Conservation (phyloP, 2,329 filamentous ascomycete genomes). For the Penicillium sp. region DNA sequence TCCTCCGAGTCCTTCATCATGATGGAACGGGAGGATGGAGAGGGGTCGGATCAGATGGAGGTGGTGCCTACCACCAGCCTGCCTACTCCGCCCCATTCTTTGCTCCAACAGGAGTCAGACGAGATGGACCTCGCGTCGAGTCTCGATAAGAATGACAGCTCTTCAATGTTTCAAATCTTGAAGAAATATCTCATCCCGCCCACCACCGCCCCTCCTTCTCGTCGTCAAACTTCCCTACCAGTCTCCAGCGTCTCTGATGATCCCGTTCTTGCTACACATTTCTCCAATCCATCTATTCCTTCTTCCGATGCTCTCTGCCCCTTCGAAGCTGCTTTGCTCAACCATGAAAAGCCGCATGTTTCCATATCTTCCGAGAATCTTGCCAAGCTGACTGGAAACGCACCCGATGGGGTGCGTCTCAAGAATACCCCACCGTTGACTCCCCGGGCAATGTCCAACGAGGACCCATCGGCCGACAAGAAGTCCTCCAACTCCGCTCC, state of each 20-base stretch:
- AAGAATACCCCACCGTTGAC: slow-evolving; percentile 95
- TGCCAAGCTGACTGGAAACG: slow-evolving; percentile 79
- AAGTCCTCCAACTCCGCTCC: slow-evolving; percentile 27
- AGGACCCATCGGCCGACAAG: slow-evolving; percentile 46
- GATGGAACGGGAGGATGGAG: slow-evolving; percentile 42
- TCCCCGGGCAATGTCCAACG: slow-evolving; percentile 79
- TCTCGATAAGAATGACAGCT: slow-evolving; percentile 42
- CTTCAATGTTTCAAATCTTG: slow-evolving; percentile 48
- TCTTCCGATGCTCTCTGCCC: slow-evolving; percentile 36
- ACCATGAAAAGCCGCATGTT: slow-evolving; percentile 44
- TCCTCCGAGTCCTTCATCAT: slow-evolving; percentile 47
- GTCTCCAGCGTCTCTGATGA: slow-evolving; percentile 66
- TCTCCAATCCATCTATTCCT: slow-evolving; percentile 67
- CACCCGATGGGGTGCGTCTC: slow-evolving; percentile 58
- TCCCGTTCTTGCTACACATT: slow-evolving; percentile 66
- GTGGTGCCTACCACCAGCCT: slow-evolving; percentile 37
- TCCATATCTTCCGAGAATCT: slow-evolving; percentile 49
- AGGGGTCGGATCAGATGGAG: slow-evolving; percentile 36
- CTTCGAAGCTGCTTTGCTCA: slow-evolving; percentile 55
- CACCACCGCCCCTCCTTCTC: slow-evolving; percentile 36
- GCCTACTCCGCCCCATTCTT: slow-evolving; percentile 49
- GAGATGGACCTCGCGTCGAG: slow-evolving; percentile 43
- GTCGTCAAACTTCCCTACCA: slow-evolving; percentile 55
- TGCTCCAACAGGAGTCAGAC: slow-evolving; percentile 48
- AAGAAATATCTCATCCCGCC: slow-evolving; percentile 48